Evolutionary conservation across 345 rosid genomes (phyloP).

Genomic region (Corymbia maculata): DNA sequence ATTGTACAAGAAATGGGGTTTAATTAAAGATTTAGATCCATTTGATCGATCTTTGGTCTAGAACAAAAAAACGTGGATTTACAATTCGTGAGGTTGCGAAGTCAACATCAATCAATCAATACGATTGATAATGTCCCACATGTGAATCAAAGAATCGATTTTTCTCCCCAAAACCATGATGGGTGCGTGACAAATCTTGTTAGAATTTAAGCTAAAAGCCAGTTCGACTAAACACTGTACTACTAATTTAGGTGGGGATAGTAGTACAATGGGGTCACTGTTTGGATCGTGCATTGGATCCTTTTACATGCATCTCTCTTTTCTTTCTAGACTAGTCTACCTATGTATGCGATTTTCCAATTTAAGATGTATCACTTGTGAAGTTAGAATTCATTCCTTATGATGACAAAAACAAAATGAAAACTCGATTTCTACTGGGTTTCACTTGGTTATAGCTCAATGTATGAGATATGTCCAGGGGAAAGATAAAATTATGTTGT

Average conservation of each 20-base stretch:
- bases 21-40: not conserved
- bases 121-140: not conserved
- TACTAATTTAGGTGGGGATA: not conserved
- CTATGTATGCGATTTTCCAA: not conserved
- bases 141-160: not conserved
- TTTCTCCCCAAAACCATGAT: not conserved
- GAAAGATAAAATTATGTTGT: not conserved
- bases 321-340: not conserved
- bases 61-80: not conserved
- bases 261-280: not conserved
- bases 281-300: not conserved
- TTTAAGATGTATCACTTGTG: not conserved
- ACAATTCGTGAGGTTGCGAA: not conserved
- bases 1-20: not conserved
- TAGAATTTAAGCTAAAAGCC: not conserved
- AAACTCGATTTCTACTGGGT: not conserved
- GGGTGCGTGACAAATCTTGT: not conserved
- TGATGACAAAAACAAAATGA: not conserved
- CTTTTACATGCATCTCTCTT: not conserved
- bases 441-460: not conserved
- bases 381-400: not conserved
- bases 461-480: accelerated
- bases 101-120: not conserved
- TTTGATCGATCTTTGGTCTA: not conserved
- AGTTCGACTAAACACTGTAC: not conserved